A percentile compares a stretch with the other conserved stretches of the same genome.
Evolutionary conservation across 75 land plant species (phyloP).

Genomic region (Ceratopteris richardii): DNA sequence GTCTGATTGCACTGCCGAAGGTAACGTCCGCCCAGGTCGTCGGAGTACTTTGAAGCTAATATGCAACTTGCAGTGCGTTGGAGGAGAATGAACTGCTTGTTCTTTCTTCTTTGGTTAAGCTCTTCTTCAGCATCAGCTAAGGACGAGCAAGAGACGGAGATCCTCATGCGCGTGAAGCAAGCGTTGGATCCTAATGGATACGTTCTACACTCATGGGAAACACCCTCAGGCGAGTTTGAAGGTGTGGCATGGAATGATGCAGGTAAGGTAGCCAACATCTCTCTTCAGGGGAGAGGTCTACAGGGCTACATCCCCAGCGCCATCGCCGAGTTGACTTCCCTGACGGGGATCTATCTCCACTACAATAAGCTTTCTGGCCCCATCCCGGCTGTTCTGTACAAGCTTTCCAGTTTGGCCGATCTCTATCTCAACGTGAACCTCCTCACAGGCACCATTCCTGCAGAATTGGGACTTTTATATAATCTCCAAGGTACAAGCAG

Average conservation of each 20-base stretch:
- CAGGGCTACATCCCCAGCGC: conserved; percentile 53
- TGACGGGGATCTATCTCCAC: conserved; percentile 73
- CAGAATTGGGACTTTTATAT: conserved; percentile 57
- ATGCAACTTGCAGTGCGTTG: too few relatives aligned
- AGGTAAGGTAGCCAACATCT: conserved; percentile 65
- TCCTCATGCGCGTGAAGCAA: conserved; percentile 61
- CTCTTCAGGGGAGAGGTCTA: conserved; percentile 66
- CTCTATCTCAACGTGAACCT: conserved; percentile 76
- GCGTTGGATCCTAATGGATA: conserved; percentile 55
- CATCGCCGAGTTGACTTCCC: conserved; percentile 39
- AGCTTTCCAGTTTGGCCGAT: conserved; percentile 48
- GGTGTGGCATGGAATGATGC: conserved; percentile 70
- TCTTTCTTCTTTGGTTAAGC: too few relatives aligned
- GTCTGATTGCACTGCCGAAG: too few relatives aligned
- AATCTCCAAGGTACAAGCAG: conserved; percentile 64
- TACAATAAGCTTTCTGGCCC: conserved; percentile 64
- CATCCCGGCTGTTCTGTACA: conserved; percentile 56
- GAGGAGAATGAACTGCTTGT: too few relatives aligned
- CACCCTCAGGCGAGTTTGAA: conserved; percentile 40
- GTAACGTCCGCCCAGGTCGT: too few relatives aligned
- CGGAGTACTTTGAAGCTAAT: too few relatives aligned
- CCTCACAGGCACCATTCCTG: conserved; percentile 68
- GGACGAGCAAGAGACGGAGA: conserved; percentile 30
- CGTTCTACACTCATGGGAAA: conserved; percentile 52
- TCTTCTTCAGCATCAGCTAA: too few relatives aligned